Evolutionary conservation across 2,329 filamentous ascomycete species (phyloP).

Genomic region (Ceratocystis huliohia): DNA sequence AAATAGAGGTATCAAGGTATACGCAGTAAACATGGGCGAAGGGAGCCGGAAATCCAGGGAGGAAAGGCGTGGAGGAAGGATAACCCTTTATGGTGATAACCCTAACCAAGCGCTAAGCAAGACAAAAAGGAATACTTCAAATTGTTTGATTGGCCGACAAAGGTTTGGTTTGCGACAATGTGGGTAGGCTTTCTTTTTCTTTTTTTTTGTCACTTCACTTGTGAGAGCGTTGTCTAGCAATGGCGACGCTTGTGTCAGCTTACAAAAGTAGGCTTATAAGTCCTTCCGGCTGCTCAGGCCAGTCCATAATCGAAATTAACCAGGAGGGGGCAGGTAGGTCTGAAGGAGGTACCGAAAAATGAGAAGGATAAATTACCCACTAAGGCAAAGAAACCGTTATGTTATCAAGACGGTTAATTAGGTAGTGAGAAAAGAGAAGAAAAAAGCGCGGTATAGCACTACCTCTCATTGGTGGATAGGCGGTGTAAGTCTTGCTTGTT

Average conservation of each 20-base stretch:
- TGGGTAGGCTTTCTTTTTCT: not conserved
- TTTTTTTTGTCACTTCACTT: not conserved
- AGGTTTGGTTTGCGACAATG: no score
- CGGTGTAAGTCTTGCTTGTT: not conserved
- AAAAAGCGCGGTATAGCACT: not conserved
- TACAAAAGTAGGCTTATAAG: constrained; percentile 6
- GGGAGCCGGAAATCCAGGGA: not conserved
- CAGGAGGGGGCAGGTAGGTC: not conserved
- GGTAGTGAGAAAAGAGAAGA: not conserved
- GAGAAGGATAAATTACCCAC: not conserved
- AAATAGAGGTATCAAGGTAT: not conserved
- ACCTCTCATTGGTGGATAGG: not conserved
- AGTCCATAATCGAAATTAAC: not conserved
- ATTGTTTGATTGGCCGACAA: not conserved
- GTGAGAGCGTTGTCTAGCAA: no score
- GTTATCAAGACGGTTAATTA: no score
- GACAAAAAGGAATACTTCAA: not conserved
- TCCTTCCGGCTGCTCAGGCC: not conserved
- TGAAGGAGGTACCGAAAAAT: constrained; percentile 5
- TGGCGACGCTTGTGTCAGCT: not conserved
- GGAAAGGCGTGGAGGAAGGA: not conserved
- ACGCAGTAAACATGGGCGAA: not conserved
- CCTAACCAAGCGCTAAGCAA: no score
- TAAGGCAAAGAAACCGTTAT: not conserved
- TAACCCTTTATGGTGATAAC: not conserved